Conservation (phyloP, 2,329 filamentous ascomycete species). For the Dendrostoma leiphaemia region DNA sequence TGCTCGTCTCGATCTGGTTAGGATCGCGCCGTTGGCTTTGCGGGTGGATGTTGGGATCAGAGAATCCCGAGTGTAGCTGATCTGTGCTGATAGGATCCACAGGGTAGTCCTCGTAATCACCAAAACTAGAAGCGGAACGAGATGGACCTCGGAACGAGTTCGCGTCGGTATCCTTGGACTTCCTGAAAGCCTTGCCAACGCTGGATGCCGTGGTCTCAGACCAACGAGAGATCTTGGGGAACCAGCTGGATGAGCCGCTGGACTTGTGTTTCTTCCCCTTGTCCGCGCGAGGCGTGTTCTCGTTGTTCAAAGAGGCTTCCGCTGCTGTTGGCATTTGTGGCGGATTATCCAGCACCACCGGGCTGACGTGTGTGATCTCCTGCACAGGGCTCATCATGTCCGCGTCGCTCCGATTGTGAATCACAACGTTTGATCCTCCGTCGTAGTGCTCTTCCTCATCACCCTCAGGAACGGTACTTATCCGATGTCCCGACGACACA, state of each 20-base stretch:
- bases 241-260: slow-evolving; percentile 71
- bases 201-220: slow-evolving; percentile 94
- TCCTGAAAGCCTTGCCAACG: slow-evolving; percentile 73
- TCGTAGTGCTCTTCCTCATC: slow-evolving; percentile 58
- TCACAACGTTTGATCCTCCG: slow-evolving; percentile 19
- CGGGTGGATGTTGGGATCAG: slow-evolving; percentile 45
- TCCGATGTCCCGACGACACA: slow-evolving; percentile 68
- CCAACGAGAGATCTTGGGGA: slow-evolving; percentile 95
- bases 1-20: slow-evolving; percentile 19
- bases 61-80: slow-evolving; percentile 56
- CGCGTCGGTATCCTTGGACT: slow-evolving; percentile 62
- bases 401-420: slow-evolving; percentile 37
- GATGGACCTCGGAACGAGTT: slow-evolving; percentile 59
- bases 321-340: slow-evolving; percentile 46
- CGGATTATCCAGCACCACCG: slow-evolving; percentile 56
- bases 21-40: slow-evolving; percentile 24
- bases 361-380: slow-evolving; percentile 51
- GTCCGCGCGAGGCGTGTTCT: slow-evolving; percentile 74
- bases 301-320: slow-evolving; percentile 61
- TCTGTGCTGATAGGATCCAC: slow-evolving; percentile 58
- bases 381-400: slow-evolving; percentile 61
- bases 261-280: slow-evolving; percentile 89
- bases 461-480: slow-evolving; percentile 84
- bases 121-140: slow-evolving; percentile 74
- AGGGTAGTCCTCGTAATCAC: slow-evolving; percentile 62